A percentile compares a stretch with the other conserved stretches of the same genome.
These are phyloP conservation scores for Cyclotella baltica DNA, from an alignment of 108 stramenopile genomes.

Conservation along the genomic window DNA sequence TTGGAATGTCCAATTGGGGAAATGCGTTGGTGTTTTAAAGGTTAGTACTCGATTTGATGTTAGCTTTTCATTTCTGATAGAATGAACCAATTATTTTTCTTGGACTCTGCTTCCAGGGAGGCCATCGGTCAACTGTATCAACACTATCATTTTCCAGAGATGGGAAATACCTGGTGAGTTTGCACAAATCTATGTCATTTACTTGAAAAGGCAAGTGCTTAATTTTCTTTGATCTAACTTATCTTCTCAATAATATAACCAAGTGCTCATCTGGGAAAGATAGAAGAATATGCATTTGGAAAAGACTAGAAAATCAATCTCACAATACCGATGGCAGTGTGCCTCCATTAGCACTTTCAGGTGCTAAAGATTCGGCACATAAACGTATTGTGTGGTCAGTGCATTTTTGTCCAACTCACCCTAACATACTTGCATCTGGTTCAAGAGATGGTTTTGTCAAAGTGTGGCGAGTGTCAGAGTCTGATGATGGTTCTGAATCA, in stretches of 20 bases:
- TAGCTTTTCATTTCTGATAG: background rate
- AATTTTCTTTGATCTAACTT: background rate
- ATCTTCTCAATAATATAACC: background rate
- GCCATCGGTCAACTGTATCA: conserved; percentile 86
- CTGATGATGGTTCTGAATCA: conserved; percentile 23
- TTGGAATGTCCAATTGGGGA: conserved; percentile 73
- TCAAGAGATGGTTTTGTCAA: conserved; percentile 85
- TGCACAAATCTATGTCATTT: background rate
- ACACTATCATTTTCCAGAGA: conserved; percentile 83
- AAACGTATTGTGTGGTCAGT: conserved; percentile 89
- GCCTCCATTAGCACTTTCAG: conserved; percentile 53
- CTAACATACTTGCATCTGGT: conserved; percentile 77
- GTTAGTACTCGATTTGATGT: conserved; percentile 14
- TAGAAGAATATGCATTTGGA: conserved; percentile 88
- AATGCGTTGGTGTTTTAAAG: conserved; percentile 74
- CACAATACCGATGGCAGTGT: conserved; percentile 5
- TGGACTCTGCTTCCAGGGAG: conserved; percentile 47
- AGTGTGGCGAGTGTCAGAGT: conserved; percentile 70
- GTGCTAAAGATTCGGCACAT: conserved; percentile 80
- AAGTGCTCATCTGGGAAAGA: conserved; percentile 87
- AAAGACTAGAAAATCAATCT: conserved; percentile 24
- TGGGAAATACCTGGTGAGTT: conserved; percentile 66
- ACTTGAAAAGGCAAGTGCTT: background rate
- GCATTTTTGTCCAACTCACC: conserved; percentile 75
- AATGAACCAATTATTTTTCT: background rate